Percentiles rank a stretch among this genome's conserved stretches.
These are phyloP conservation scores for Pinus taeda DNA, from an alignment of 75 land plant species.

Conservation along the genomic window DNA sequence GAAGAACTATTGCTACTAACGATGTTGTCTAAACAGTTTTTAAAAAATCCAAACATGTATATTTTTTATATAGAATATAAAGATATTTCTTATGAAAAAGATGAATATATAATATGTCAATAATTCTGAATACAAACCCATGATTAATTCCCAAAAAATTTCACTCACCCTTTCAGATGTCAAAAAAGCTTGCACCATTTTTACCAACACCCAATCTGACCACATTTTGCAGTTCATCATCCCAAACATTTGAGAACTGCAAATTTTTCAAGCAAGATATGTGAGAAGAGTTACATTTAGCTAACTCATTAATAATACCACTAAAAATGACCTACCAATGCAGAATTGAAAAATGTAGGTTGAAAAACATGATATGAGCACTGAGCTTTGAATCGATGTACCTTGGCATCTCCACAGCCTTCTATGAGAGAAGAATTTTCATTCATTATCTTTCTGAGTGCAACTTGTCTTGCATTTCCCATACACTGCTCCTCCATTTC, in stretches of 20 bases:
- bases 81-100: no score
- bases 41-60: no score
- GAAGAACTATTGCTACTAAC: no score
- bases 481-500: constrained; percentile 4
- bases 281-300: neutral
- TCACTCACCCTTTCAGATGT: constrained; percentile 3
- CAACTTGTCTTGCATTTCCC: constrained; percentile 6
- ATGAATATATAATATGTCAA: neutral
- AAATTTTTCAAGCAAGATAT: neutral
- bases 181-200: neutral
- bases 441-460: neutral
- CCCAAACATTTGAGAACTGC: constrained; percentile 35
- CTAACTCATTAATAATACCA: neutral
- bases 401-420: constrained; percentile 26
- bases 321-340: neutral
- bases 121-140: neutral
- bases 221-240: constrained; percentile 30
- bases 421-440: constrained; percentile 6
- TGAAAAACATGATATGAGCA: neutral
- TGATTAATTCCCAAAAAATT: neutral
- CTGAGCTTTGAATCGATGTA: neutral
- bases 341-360: neutral
- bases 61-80: no score
- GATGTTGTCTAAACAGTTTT: no score
- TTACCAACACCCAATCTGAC: constrained; percentile 33